Base-by-base conservation (phyloP, 345 rosid genomes). In the Melaleuca quinquenervia region DNA sequence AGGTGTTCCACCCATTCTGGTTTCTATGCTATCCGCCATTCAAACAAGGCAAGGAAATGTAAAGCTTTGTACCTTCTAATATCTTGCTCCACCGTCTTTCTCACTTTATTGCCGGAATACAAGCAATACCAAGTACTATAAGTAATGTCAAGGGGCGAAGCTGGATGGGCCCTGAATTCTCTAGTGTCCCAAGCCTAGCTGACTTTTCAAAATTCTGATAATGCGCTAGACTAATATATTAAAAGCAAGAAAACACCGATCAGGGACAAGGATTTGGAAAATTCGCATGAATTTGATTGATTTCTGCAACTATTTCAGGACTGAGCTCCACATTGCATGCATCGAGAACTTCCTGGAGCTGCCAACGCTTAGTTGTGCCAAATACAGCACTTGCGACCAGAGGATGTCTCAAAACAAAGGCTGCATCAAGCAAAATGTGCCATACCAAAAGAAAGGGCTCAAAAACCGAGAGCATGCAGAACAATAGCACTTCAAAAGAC, bases 261-360 rank as follows among this genome's bases (percentile, higher is more conserved):
- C 90, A 92, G 20, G 94, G 94, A 50, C 95, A 92, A 50, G 96
- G 93, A 86, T 89, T 91, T 26, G 95, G 92, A 85, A 90, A 90
- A 88, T 84, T 89, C 22, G 86, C 89, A 87, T 92, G 94, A 70
- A 92, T 83, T 84, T 83, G 74, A 85, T 89, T 70, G 82, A 93
- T 88, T 80, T 94, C 93, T 3, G 89, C 86, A 36, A 91, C 58
- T 45, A 92, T 82, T 84, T 92, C 92, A 3, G 89, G 54, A 51
- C 92, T 74, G 15, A 93, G 92, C 62, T 92, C 87, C 80, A 89
- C 86, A 48, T 84, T 82, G 89, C 93, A 89, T 20, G 92, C 88
- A 32, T 83, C 55, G 10, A 93, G 64, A 80, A 88, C 93, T 85
- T 91, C 92, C 76, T 58, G 87, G 50, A 94, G 92, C 86, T 93